Percentiles rank a stretch among this genome's conserved stretches.
These are phyloP conservation scores for Pseudogymnoascus sp. DNA, from an alignment of 2,329 filamentous ascomycete genomes.

Conservation along the genomic window DNA sequence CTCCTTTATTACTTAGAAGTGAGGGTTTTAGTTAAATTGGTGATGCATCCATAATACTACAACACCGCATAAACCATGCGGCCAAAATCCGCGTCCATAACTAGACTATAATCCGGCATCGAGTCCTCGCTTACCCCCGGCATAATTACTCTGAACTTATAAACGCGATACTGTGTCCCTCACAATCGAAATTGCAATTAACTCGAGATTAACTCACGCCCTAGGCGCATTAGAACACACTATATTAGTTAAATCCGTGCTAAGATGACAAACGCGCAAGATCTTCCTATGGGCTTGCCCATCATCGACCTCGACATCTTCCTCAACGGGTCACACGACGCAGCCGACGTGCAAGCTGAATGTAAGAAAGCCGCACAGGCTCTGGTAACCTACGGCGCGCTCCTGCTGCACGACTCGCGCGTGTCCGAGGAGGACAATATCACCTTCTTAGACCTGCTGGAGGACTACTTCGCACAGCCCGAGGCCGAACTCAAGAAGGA, in stretches of 20 bases:
- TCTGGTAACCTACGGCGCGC: constrained; percentile 52
- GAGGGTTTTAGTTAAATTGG: not conserved
- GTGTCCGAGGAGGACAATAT: constrained; percentile 49
- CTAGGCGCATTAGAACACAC: not conserved
- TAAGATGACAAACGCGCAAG: constrained; percentile 15
- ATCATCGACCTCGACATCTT: constrained; percentile 54
- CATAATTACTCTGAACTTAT: not conserved
- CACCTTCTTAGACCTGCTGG: constrained; percentile 53
- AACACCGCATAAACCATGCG: not conserved
- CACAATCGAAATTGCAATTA: not conserved
- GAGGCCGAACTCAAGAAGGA: constrained; percentile 39
- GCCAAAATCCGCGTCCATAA: not conserved
- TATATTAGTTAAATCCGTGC: not conserved
- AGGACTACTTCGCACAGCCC: constrained; percentile 58
- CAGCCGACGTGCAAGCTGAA: constrained; percentile 41
- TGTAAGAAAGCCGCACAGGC: constrained; percentile 48
- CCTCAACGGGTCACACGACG: constrained; percentile 37
- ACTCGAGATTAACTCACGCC: constrained; percentile 4
- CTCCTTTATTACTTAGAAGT: not conserved
- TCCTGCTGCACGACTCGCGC: constrained; percentile 53
- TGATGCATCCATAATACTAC: not conserved
- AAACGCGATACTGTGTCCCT: constrained; percentile 5
- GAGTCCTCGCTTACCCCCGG: not conserved
- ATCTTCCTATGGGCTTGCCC: constrained; percentile 48
- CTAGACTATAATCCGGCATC: not conserved